Percentiles rank a stretch among this genome's conserved stretches.
Evolutionary conservation across 495 filamentous ascomycete genomes (phyloP).

Genomic region (Aspergillus sclerotioniger): DNA sequence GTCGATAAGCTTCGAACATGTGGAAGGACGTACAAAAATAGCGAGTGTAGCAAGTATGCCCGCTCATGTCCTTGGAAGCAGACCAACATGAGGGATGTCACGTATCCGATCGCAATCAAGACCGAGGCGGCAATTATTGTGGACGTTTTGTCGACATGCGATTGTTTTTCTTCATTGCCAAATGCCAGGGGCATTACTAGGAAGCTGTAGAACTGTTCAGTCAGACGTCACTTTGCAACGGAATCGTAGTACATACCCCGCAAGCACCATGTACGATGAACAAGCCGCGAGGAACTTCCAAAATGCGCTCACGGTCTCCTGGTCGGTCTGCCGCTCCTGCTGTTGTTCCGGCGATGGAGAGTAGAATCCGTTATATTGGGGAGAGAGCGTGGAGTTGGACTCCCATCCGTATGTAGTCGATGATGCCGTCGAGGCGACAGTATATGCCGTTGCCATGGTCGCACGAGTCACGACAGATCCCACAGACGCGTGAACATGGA

Average conservation of each 20-base stretch:
- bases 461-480: not conserved
- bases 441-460: not conserved
- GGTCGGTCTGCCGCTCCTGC: not conserved
- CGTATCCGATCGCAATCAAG: conserved; percentile 28
- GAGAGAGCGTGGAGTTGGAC: conserved; percentile 5
- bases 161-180: conserved; percentile 11
- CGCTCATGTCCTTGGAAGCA: conserved; percentile 23
- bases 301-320: conserved; percentile 2
- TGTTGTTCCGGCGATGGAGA: conserved; percentile 3
- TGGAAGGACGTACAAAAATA: conserved; percentile 26
- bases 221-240: too few relatives aligned
- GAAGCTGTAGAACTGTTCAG: conserved; percentile 22
- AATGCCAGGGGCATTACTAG: conserved; percentile 33
- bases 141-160: conserved; percentile 18
- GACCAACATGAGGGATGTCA: conserved; percentile 24
- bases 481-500: not conserved
- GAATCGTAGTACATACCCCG: conserved; percentile 27
- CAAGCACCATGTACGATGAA: conserved; percentile 23
- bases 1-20: not conserved
- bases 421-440: not conserved
- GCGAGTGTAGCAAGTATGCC: conserved; percentile 27
- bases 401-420: not conserved
- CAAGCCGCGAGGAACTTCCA: conserved; percentile 20
- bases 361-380: conserved; percentile 3
- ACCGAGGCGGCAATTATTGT: conserved; percentile 21